These are phyloP conservation scores for Flaveria ramosissima DNA, from an alignment of 129 eudicot species.

Conservation along the genomic window DNA sequence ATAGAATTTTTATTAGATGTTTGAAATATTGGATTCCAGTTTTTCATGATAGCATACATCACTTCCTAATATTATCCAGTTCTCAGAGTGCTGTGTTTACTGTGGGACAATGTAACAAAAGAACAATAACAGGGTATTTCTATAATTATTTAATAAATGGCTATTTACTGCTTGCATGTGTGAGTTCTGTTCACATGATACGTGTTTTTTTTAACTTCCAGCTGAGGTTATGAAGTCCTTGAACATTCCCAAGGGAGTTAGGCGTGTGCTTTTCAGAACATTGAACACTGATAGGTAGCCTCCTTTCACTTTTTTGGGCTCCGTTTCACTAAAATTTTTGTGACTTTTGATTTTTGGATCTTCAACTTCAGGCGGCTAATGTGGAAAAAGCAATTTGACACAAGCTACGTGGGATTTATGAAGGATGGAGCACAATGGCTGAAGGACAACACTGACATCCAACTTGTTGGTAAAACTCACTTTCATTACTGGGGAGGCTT, in stretches of 20 bases:
- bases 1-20: background rate
- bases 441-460: slow-evolving; percentile 65
- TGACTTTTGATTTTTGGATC: background rate
- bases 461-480: slow-evolving; percentile 55
- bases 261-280: slow-evolving; percentile 64
- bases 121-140: background rate
- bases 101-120: background rate
- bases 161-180: slow-evolving; percentile 5
- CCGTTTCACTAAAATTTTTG: background rate
- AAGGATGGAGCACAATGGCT: slow-evolving; percentile 64
- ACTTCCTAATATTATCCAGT: background rate
- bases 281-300: slow-evolving; percentile 62
- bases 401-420: slow-evolving; percentile 58
- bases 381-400: slow-evolving; percentile 45
- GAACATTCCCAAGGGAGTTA: slow-evolving; percentile 59
- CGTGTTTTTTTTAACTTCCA: slow-evolving; percentile 24
- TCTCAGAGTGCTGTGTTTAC: background rate
- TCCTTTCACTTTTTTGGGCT: background rate
- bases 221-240: slow-evolving; percentile 58
- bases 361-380: slow-evolving; percentile 43
- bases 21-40: background rate
- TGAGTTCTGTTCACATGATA: background rate
- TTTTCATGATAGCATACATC: background rate
- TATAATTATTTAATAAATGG: background rate
- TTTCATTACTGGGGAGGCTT: background rate